phyloP scores from a whole-genome alignment of 495 filamentous ascomycete genomes.

The Talaromyces thailandensis region DNA sequence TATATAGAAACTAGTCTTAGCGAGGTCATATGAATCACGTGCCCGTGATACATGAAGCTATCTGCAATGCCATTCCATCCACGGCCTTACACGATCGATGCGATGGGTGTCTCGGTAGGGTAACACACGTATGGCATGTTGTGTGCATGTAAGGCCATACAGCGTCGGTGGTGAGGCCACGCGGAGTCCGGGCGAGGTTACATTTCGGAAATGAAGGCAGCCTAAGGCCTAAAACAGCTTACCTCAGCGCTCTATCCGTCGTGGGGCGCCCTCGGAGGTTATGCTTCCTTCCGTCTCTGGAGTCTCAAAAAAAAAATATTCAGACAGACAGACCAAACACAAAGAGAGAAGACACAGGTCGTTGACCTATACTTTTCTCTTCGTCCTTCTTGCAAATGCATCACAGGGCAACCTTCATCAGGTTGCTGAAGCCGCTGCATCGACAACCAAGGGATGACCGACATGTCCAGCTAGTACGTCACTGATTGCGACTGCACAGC shows the following conservation, averaged over 20 bases:
- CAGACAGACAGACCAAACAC: background rate
- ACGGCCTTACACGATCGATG: too few relatives aligned
- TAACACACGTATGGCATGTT: background rate
- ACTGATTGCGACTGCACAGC: background rate
- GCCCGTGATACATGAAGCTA: too few relatives aligned
- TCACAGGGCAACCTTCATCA: background rate
- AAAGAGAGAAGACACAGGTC: background rate
- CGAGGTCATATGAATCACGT: too few relatives aligned
- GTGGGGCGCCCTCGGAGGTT: background rate
- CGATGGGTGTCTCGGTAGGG: background rate
- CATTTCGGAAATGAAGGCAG: background rate
- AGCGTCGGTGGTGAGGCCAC: background rate
- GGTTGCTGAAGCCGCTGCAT: background rate
- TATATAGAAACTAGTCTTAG: too few relatives aligned
- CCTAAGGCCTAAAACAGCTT: background rate
- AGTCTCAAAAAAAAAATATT: background rate
- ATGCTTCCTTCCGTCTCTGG: background rate
- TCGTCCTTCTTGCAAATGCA: background rate
- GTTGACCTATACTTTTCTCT: background rate
- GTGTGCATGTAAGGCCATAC: background rate
- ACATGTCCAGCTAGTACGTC: background rate
- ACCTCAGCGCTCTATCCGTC: background rate
- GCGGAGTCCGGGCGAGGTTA: background rate
- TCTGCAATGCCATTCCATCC: too few relatives aligned
- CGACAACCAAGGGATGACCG: background rate